Percentiles rank a stretch among this genome's conserved stretches.
phyloP scores from a whole-genome alignment of 176 grass and related monocot genomes.

The Oryza meridionalis region DNA sequence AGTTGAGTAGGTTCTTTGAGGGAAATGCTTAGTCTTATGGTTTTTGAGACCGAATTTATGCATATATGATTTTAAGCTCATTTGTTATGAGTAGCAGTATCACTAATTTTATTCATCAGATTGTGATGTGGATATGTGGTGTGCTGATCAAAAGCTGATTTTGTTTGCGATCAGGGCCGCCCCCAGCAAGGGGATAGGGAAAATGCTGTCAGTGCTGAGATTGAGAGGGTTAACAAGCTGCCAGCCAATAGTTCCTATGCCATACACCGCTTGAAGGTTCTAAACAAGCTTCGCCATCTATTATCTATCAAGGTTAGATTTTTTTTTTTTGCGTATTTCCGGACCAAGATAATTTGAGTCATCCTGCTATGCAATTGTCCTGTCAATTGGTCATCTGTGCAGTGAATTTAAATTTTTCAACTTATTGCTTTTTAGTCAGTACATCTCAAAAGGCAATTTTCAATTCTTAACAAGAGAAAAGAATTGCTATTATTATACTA shows the following conservation, averaged over 20 bases:
- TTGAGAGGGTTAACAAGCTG: conserved; percentile 60
- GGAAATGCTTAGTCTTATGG: neutral
- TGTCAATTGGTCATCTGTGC: neutral
- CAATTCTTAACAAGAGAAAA: neutral
- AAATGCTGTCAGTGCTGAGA: conserved; percentile 58
- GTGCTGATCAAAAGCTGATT: conserved; percentile 19
- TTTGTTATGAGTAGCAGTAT: neutral
- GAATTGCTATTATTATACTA: neutral
- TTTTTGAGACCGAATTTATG: conserved; percentile 6
- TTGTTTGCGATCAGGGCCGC: conserved; percentile 34
- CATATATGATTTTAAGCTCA: neutral
- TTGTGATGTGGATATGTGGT: neutral
- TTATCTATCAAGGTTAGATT: conserved; percentile 64
- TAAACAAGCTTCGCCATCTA: conserved; percentile 84
- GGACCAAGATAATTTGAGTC: neutral
- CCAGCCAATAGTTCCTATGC: conserved; percentile 78
- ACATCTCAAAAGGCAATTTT: neutral
- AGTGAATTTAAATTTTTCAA: neutral
- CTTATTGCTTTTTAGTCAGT: neutral
- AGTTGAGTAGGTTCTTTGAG: neutral
- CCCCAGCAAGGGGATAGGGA: conserved; percentile 47
- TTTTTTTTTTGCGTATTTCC: neutral
- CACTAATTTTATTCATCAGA: neutral
- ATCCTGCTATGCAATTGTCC: neutral
- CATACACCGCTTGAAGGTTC: conserved; percentile 76